phyloP scores from a whole-genome alignment of 2,329 filamentous ascomycete genomes.

The Aureobasidium melanogenum region DNA sequence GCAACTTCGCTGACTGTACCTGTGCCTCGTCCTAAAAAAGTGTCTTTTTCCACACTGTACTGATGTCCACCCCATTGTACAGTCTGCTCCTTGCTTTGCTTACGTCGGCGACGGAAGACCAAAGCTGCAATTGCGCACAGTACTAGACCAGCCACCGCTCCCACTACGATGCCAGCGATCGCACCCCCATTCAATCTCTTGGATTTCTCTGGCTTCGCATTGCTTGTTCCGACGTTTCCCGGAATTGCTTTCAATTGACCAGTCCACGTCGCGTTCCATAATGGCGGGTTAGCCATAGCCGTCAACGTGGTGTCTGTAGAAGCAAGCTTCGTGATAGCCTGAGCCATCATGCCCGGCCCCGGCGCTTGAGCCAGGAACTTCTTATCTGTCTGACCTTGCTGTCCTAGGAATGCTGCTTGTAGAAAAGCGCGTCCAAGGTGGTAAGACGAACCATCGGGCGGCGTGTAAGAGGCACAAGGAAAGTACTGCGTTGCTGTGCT shows the following conservation, averaged over 20 bases:
- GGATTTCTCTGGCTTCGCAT: background rate
- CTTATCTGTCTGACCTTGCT: background rate
- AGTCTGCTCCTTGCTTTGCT: background rate
- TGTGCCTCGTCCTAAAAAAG: background rate
- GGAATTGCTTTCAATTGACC: background rate
- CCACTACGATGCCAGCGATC: background rate
- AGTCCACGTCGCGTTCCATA: background rate
- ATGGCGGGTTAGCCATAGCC: slow-evolving; percentile 2
- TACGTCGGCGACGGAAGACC: background rate
- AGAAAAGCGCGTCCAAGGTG: slow-evolving; percentile 3
- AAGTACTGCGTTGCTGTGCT: background rate
- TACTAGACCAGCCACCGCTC: background rate
- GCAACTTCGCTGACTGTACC: background rate
- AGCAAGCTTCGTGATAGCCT: background rate
- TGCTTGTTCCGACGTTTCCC: background rate
- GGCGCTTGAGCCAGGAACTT: background rate
- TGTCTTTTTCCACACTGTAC: background rate
- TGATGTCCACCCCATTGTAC: background rate
- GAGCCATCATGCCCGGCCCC: background rate
- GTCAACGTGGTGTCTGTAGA: background rate
- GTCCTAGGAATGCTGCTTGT: background rate
- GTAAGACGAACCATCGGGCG: background rate
- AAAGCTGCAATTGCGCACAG: background rate
- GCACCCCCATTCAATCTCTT: background rate
- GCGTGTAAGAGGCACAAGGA: background rate